Base-by-base conservation (phyloP, 257 asterid species). In the Lycium barbarum region DNA sequence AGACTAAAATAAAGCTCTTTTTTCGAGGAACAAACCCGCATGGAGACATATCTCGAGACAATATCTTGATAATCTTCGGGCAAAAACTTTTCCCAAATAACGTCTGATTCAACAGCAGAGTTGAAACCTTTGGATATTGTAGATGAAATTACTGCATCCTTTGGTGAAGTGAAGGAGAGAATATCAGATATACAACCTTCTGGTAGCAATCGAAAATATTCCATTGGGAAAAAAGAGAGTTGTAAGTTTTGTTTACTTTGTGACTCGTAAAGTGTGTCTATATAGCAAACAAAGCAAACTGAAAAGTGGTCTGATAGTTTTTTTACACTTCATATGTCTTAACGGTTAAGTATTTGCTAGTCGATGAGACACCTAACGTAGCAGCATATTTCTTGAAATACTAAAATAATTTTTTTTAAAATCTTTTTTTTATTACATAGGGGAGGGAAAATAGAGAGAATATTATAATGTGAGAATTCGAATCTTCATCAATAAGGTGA, bases 141-240 rank as follows among this genome's bases (percentile, higher is more conserved):
- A 4, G 92, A 76, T 9, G 89, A 84, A 83, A 89, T 87, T 17
- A 85, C 85, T 5, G 91, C 92, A 54, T 91, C 94, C 61, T 73
- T 62, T 6, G 97, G 87, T 1, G 94, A 87, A 33, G 95, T 90
- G 1, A 43, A 26, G 5, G 93, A 91, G 33, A 91, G 51, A 36
- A 92, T 88, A 14, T 90, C 90, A 18, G 92, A 84, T 76, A 90
- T 79, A 88, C 92, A 91, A 11, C 79, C 95, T 74, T 89, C 93
- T 0, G 93, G 91, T 68, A 92, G 9, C 45, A 76, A 51, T 1
- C 7, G 22, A 7, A 76, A 76, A 74, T 49, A 74, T 2, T 74
- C 45, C 81, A 74, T 49, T 38, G 0, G n/a, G 2, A 9, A 0
- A 6, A 74, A 20, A 6, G 5, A 13, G 76, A 68, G 14, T 35